Evolutionary conservation across 176 grass and related monocot species (phyloP), one percentile per base, ranked within the genome.

Genomic region (Olyra latifolia): DNA sequence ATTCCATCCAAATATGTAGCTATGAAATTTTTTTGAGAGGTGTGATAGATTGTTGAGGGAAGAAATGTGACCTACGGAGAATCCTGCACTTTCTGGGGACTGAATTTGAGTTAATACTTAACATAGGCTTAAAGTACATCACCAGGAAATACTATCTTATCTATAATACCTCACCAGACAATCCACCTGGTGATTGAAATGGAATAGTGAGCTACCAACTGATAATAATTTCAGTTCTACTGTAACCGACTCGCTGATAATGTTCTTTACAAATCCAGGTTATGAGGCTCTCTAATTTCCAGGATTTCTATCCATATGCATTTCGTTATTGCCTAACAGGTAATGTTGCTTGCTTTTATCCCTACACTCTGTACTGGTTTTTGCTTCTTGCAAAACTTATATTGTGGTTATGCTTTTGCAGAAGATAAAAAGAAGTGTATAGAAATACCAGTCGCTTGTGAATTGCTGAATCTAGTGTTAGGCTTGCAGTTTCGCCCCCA

Each of bases 341-440:
- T 99, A 93, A n/a, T 76, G 25, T 49, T 78, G 47, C 1, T 87
- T 86, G 32, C 35, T 62, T 39, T 49, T 83, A n/a, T 58, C 58
- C 62, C 23, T 22, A 20, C 10, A 20, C 8, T 71, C 48, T 62
- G 32, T 35, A 42, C 3, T 71, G 17, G 13, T 57, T 43, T 14
- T 63, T 66, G 35, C 80, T 86, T 76, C 1, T 85, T 72, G 25
- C 35, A 66, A 76, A 72, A 28, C 80, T 80, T 75, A 53, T 13
- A n/a, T 49, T 17, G 40, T 60, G 39, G 25, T 83, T 87, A 38
- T 85, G n/a, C 80, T 85, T 82, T 69, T 60, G 30, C 79, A 99
- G 97, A 99, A 82, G 97, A 99, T 67, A 99, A 96, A 72, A 94
- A 91, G 76, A 99, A 99, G 79, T 99, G 93, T 67, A 91, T 99